Percentiles rank a stretch among this genome's conserved stretches.
Evolutionary conservation across 2,329 filamentous ascomycete species (phyloP).

Genomic region (Hypomyces rosellus): DNA sequence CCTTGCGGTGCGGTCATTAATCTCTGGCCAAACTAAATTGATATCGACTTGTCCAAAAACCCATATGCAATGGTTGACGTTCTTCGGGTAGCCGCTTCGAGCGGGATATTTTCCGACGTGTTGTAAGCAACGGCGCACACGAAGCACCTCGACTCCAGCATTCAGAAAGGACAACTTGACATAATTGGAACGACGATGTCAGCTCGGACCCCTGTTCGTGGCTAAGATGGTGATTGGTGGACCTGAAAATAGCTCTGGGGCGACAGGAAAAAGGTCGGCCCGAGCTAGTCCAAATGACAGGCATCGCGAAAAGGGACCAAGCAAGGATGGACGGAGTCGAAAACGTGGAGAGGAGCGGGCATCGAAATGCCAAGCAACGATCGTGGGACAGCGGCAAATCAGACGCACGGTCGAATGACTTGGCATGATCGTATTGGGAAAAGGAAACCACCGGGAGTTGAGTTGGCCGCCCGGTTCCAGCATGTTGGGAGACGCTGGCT

Average conservation of each 20-base stretch:
- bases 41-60: background rate
- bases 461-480: too few species aligned
- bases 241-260: background rate
- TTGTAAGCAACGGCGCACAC: conserved; percentile 8
- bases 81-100: background rate
- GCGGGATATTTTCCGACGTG: conserved; percentile 1
- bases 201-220: conserved; percentile 2
- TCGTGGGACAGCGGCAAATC: background rate
- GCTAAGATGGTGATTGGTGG: background rate
- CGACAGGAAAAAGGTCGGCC: conserved; percentile 10
- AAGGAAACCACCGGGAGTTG: background rate
- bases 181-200: conserved; percentile 2
- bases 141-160: conserved; percentile 3
- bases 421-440: background rate
- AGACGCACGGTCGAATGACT: background rate
- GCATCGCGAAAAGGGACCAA: background rate
- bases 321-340: too few species aligned
- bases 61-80: background rate
- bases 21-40: background rate
- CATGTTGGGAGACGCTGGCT: too few species aligned
- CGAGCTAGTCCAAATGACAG: background rate
- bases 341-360: background rate
- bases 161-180: conserved; percentile 9
- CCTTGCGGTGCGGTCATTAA: background rate
- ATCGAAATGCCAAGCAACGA: background rate